Conservation (phyloP, 1,284 basidiomycete species). For the Trametes polyzona region DNA sequence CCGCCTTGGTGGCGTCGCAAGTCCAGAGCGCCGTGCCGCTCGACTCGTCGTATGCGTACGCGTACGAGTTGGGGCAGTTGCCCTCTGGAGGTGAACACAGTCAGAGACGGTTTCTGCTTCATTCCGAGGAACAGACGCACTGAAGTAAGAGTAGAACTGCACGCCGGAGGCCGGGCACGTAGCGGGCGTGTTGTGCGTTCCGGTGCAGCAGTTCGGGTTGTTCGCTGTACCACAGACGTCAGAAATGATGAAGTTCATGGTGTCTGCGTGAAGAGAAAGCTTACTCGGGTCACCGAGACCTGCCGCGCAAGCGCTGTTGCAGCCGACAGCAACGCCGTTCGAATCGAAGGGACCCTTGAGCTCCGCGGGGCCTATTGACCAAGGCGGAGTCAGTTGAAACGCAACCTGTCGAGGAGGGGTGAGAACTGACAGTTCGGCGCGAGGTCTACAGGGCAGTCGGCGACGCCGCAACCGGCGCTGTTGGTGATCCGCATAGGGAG, state of each 20-base stretch:
- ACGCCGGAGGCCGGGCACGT: conserved; percentile 59
- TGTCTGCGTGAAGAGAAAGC: conserved; percentile 6
- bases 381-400: neutral
- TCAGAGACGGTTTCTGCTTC: too few species aligned
- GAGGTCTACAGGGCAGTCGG: conserved; percentile 58
- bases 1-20: conserved; percentile 39
- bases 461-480: conserved; percentile 52
- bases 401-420: too few species aligned
- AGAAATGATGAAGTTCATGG: too few species aligned
- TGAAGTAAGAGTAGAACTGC: conserved; percentile 59
- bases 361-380: conserved; percentile 48
- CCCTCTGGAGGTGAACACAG: conserved; percentile 37
- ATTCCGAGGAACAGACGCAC: too few species aligned
- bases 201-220: conserved; percentile 61
- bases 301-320: conserved; percentile 61
- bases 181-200: conserved; percentile 48
- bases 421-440: conserved; percentile 45
- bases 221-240: too few species aligned
- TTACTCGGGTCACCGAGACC: conserved; percentile 51
- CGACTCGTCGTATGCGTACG: conserved; percentile 55
- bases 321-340: conserved; percentile 56
- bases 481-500: conserved; percentile 59
- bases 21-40: conserved; percentile 51
- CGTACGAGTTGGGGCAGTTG: conserved; percentile 51
- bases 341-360: conserved; percentile 58